Evolutionary conservation across 371 early-diverging fungal species (phyloP).

Genomic region (Mortierella sp.): DNA sequence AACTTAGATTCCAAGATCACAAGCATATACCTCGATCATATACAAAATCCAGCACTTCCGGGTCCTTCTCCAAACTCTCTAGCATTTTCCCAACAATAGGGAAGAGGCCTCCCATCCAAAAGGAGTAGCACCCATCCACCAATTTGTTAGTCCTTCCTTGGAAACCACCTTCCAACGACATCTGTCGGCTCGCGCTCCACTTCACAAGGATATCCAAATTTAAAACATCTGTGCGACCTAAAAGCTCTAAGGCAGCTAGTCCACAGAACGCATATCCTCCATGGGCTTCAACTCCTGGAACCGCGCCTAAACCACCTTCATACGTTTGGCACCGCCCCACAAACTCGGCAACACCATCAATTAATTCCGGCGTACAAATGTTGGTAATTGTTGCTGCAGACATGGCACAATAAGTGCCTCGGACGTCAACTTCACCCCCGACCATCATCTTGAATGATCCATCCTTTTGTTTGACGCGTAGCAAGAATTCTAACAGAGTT

Average conservation of each 20-base stretch:
- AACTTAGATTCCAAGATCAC: not conserved
- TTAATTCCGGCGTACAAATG: slow-evolving; percentile 85
- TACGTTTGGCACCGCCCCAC: slow-evolving; percentile 90
- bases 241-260: slow-evolving; percentile 87
- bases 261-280: slow-evolving; percentile 98
- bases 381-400: slow-evolving; percentile 83
- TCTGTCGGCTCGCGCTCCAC: slow-evolving; percentile 88
- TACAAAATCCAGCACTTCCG: slow-evolving; percentile 34
- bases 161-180: slow-evolving; percentile 95
- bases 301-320: slow-evolving; percentile 95
- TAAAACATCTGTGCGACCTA: slow-evolving; percentile 73
- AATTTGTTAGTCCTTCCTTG: slow-evolving; percentile 97
- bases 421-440: slow-evolving; percentile 95
- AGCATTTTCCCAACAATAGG: slow-evolving; percentile 75
- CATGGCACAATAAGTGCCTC: slow-evolving; percentile 94
- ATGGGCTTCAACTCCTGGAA: slow-evolving; percentile 95
- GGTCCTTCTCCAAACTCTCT: slow-evolving; percentile 16
- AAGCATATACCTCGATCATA: slow-evolving; percentile 68
- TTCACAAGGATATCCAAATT: slow-evolving; percentile 72
- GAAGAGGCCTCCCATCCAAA: slow-evolving; percentile 95
- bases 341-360: slow-evolving; percentile 77
- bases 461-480: slow-evolving; percentile 87
- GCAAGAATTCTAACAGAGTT: slow-evolving; percentile 78
- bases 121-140: slow-evolving; percentile 98
- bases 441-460: slow-evolving; percentile 93